Evolutionary conservation across 2,329 filamentous ascomycete species (phyloP), one percentile per base, ranked within the genome.

Genomic region (Cylindrodendrum hubeiense): DNA sequence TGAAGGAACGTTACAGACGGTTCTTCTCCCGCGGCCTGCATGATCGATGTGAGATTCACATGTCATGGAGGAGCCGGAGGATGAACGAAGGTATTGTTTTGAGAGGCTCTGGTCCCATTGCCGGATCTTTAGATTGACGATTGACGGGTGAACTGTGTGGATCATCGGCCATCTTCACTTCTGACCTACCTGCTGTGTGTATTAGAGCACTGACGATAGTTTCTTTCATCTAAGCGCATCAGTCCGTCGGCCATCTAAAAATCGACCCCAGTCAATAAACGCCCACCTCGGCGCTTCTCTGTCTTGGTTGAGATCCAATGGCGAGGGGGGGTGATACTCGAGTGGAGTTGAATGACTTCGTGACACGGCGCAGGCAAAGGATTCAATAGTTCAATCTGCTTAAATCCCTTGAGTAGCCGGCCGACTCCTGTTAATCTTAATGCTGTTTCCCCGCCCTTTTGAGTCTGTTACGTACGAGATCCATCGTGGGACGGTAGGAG

Each of bases 1-100:
- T 7, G n/a, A 39, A 50, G 52, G 37, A 28, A 26, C 47, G 46
- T 51, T 57, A 26, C 57, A 50, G 49, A 41, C 15, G 24, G 22
- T 17, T 49, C 24, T 26, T 49, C 24, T 49, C 17, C 17, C n/a
- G 26, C 10, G 46, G 9, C 33, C 44, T 56, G 44, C 34, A 51
- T 37, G 47, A 44, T 28, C 9, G 46, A 54, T 24, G 4, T 30
- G 22, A 30, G 19, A 21, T 33, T 15, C 28, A 3, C 15, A 49
- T n/a, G 9, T n/a, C 10, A 28, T 19, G 9, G n/a, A 50, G n/a
- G n/a, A 50, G 26, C n/a, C 15, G 47, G 19, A 33, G 26, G 28
- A 50, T 50, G 47, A 21, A 33, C 12, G 47, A 33, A 33, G 28
- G 24, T 26, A 43, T 22, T 22, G 19, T 6, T 22, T 22, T 22